Evolutionary conservation across 768 basidiomycete genomes (phyloP), one percentile per base, ranked within the genome.

Genomic region (Mycena polygramma): DNA sequence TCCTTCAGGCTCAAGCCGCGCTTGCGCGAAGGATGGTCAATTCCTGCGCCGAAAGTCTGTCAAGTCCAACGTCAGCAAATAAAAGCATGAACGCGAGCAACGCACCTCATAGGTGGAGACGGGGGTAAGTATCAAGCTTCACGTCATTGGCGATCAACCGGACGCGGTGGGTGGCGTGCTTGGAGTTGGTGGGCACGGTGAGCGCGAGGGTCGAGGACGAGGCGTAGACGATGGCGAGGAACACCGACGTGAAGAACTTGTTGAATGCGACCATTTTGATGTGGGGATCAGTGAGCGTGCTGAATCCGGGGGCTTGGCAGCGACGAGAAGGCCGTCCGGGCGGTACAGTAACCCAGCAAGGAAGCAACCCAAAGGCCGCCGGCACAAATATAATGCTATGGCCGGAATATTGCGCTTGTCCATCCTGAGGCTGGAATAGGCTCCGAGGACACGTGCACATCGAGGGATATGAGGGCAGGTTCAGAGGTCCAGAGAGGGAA

Each of bases 61-160:
- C 61, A 2, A 41, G 15, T 10, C 41, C 30, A 13, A 13, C 41
- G 5, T 1, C n/a, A 9, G 41, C 48, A 14, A 68, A 45, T 17
- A 17, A 35, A 43, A 6, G 4, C 17, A 43, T 53, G 39, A 11
- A 19, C 6, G 6, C 30, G 30, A 5, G n/a, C n/a, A 19, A 55
- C 72, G 53, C 60, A 81, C 83, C 77, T 83, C 76, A 69, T 76
- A 83, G 11, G 78, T 79, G 39, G 81, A 82, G 19, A 69, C 72
- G 8, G 83, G 83, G 81, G 78, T 77, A 84, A 14, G 75, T 72
- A 61, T 81, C 80, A 37, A 84, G 59, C 71, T 79, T 71, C 45
- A 81, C 54, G 24, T 76, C 78, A 35, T 76, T 77, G 26, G 75
- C 76, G 48, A 84, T 68, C 52, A 73, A 64, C 37, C 80, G 79